These are phyloP conservation scores for Fragilaria radians DNA, from an alignment of 108 stramenopile genomes.

Conservation along the genomic window DNA sequence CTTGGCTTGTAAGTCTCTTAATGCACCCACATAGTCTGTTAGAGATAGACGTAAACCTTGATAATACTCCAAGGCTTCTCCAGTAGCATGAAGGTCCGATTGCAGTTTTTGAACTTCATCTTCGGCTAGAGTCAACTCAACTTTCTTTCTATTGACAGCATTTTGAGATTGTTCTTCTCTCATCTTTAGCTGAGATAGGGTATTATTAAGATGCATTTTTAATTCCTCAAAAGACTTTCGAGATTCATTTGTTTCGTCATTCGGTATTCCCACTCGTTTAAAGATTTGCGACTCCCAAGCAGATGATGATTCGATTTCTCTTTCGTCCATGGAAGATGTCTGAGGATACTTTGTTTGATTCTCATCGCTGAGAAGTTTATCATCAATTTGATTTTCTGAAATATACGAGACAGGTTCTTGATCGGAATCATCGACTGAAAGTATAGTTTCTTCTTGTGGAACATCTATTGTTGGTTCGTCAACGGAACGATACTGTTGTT, in stretches of 20 bases:
- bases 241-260: not conserved
- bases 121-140: conserved; percentile 18
- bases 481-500: not conserved
- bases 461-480: not conserved
- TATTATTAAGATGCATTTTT: not conserved
- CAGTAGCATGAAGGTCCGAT: conserved; percentile 21
- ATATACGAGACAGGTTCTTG: not conserved
- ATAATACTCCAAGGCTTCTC: conserved; percentile 62
- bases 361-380: not conserved
- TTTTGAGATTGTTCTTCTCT: conserved; percentile 37
- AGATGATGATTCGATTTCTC: not conserved
- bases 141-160: conserved; percentile 17
- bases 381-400: not conserved
- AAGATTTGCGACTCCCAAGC: not conserved
- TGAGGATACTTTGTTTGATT: not conserved
- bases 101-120: conserved; percentile 13
- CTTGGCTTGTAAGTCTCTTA: conserved; percentile 53
- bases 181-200: conserved; percentile 26
- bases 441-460: not conserved
- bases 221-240: not conserved
- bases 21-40: conserved; percentile 63
- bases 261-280: not conserved
- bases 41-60: conserved; percentile 50
- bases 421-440: not conserved
- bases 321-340: not conserved